Percentiles rank a stretch among this genome's conserved stretches.
These are phyloP conservation scores for Colletotrichum gigasporum DNA, from an alignment of 2,329 filamentous ascomycete genomes.

Conservation along the genomic window DNA sequence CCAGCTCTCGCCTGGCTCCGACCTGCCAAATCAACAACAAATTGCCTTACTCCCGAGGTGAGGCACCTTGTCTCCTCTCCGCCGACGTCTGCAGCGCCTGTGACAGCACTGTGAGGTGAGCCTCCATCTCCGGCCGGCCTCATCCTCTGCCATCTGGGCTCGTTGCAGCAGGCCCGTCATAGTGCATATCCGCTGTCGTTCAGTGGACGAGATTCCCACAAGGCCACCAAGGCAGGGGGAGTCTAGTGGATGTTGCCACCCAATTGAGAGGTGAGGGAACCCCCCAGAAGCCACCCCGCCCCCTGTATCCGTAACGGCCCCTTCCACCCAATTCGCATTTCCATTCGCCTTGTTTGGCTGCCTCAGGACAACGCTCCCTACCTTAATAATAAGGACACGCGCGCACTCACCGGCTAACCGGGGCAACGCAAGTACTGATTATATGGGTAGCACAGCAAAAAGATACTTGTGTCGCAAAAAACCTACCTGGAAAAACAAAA, in stretches of 20 bases:
- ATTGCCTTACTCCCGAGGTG: too few relatives aligned
- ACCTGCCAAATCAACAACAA: not conserved
- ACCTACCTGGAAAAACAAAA: constrained; percentile 1
- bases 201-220: constrained; percentile 23
- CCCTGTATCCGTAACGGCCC: constrained; percentile 32
- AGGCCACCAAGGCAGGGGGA: constrained; percentile 21
- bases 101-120: not conserved
- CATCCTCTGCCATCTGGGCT: too few relatives aligned
- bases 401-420: constrained; percentile 20
- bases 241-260: constrained; percentile 28
- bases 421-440: constrained; percentile 14
- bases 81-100: not conserved
- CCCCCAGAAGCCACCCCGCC: constrained; percentile 25
- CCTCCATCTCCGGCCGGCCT: not conserved
- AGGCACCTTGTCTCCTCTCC: not conserved
- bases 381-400: constrained; percentile 25
- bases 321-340: constrained; percentile 26
- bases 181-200: constrained; percentile 15
- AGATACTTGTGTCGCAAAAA: constrained; percentile 7
- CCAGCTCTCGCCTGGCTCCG: not conserved
- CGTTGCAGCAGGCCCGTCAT: constrained; percentile 17
- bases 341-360: constrained; percentile 29
- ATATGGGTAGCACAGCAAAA: constrained; percentile 15
- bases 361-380: constrained; percentile 23
- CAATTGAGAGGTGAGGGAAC: constrained; percentile 27